These are phyloP conservation scores for Panellus pusillus DNA, from an alignment of 768 basidiomycete species.

Conservation along the genomic window DNA sequence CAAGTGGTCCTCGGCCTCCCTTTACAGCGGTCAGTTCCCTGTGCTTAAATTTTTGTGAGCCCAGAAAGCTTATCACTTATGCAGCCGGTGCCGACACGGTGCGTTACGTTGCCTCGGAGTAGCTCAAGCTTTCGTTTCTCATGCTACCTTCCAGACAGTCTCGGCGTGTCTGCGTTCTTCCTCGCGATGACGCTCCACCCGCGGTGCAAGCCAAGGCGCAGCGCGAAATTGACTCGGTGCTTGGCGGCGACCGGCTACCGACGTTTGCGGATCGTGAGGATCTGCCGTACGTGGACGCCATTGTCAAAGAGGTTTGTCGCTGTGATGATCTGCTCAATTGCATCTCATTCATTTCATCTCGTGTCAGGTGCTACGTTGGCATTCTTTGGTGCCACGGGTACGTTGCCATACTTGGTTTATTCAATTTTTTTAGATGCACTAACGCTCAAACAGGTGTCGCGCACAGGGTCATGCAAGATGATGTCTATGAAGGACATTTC, in stretches of 20 bases:
- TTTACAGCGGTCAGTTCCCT: constrained; percentile 47
- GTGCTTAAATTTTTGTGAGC: neutral
- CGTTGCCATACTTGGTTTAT: constrained; percentile 1
- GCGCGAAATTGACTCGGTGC: constrained; percentile 57
- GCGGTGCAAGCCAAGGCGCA: constrained; percentile 60
- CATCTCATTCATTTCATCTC: constrained; percentile 12
- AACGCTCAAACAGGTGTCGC: constrained; percentile 41
- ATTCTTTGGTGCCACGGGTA: constrained; percentile 46
- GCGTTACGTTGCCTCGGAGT: constrained; percentile 21
- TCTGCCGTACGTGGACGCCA: constrained; percentile 61
- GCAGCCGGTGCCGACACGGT: constrained; percentile 61
- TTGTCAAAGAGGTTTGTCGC: constrained; percentile 51
- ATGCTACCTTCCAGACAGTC: constrained; percentile 48
- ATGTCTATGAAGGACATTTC: constrained; percentile 60
- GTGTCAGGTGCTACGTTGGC: constrained; percentile 41
- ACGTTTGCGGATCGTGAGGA: constrained; percentile 55
- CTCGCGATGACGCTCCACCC: constrained; percentile 58
- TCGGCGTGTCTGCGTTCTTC: constrained; percentile 61
- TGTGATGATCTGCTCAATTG: neutral
- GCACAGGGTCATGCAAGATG: constrained; percentile 59
- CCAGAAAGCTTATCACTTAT: constrained; percentile 1
- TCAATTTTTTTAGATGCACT: constrained; percentile 6
- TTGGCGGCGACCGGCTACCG: constrained; percentile 62
- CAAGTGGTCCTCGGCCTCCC: constrained; percentile 65
- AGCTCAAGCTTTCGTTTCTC: constrained; percentile 10